Base-by-base conservation (phyloP, 148 eudicot genomes). In the Rhododendron henanense region DNA sequence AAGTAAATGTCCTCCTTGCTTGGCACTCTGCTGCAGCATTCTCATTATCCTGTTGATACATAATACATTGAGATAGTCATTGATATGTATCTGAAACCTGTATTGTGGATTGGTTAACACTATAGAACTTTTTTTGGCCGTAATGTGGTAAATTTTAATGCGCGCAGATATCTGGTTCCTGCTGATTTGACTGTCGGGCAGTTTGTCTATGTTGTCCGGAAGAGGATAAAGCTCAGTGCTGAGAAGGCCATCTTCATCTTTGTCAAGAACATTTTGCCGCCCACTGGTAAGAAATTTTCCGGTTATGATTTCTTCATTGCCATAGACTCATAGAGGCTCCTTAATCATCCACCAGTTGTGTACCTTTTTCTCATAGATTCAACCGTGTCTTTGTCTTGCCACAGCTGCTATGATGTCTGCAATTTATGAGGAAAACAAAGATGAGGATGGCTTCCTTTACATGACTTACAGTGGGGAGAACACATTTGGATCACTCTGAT, bases 381-480 rank as follows among this genome's bases (percentile, higher is more conserved):
- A 78, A 8, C 53, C 31, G 4, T 16, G 37, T 28, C 0, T 37
- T 6, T 67, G 57, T 61, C 39, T 81, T 35, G n/a, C 51, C 16
- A 81, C 87, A 96, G 99, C 98, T 81, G 98, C 96, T 16, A 93
- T 96, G 99, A 93, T 96, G 99, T 94, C 98, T 87, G 93, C 99
- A n/a, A 96, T 96, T 51, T 96, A 94, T 65, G 99, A 96, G 89
- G 99, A 96, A 86, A 91, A 96, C 91, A 94, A 96, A 88, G 99
- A 96, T 31, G 99, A 96, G 89, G 99, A 96, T 91, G 99, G 99
- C 6, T 96, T 96, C 86, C 95, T 96, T 21, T 96, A 96, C 94
- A 96, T 96, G 98, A 93, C 98, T 23, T 96, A 96, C 95, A 96
- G 99, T 81, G 99, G 99, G 0, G 99, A 96, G 91, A 96, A 96